A percentile compares a stretch with the other conserved stretches of the same genome.
phyloP scores from a whole-genome alignment of 371 early-diverging fungal species.

The Rhizopus stolonifer region DNA sequence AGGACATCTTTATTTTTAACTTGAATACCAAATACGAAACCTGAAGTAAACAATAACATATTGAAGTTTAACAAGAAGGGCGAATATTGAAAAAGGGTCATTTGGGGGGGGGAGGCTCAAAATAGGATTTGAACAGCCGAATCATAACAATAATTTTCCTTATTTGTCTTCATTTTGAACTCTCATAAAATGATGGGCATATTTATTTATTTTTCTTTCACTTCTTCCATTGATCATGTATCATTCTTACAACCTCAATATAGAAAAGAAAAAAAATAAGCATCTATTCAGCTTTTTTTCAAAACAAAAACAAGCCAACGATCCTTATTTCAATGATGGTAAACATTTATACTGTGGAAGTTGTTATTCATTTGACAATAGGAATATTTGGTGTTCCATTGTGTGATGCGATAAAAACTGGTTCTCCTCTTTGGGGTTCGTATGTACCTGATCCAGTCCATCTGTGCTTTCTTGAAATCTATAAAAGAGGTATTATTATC shows the following conservation, averaged over 20 bases:
- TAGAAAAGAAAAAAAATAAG: conserved; percentile 17
- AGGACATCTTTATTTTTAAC: no score
- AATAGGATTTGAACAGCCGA: background rate
- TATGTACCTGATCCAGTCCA: conserved; percentile 25
- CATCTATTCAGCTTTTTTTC: conserved; percentile 21
- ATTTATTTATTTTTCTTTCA: no score
- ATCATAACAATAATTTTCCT: conserved; percentile 1
- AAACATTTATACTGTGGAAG: background rate
- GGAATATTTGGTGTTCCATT: conserved; percentile 28
- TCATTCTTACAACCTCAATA: background rate
- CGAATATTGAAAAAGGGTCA: no score
- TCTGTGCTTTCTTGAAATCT: conserved; percentile 24
- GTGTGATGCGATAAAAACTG: conserved; percentile 20
- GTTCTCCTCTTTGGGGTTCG: conserved; percentile 19
- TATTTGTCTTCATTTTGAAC: background rate
- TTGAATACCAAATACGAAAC: no score
- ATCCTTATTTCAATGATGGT: background rate
- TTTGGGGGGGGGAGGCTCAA: no score
- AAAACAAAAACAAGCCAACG: conserved; percentile 6
- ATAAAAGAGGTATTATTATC: conserved; percentile 19
- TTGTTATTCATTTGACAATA: background rate
- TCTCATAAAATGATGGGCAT: no score
- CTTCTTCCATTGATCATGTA: conserved; percentile 1
- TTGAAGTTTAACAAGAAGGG: no score
- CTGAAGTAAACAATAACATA: no score